Evolutionary conservation across 352 stramenopile species (phyloP), one percentile per base, ranked within the genome.

Genomic region (Phytophthora nicotianae): DNA sequence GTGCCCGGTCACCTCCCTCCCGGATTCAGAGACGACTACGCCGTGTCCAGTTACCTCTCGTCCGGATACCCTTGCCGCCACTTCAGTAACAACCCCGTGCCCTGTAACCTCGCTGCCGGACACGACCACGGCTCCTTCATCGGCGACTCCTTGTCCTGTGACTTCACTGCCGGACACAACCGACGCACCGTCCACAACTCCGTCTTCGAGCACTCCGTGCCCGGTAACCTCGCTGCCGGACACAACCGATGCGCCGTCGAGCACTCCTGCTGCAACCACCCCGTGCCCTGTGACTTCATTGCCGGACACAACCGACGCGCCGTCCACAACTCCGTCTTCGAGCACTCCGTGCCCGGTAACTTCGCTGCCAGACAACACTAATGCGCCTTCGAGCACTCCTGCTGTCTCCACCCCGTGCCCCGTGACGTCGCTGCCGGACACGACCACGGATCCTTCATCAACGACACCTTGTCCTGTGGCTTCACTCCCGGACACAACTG

Each of bases 221-320:
- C 58, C 58, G 0, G 40, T 65, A 4, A 65, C 58, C 4, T 65
- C 58, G 16, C 49, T 65, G 0, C 58, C 58, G 4, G 58, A 59
- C 27, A 65, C 21, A 1, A 54, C 41, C 6, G 17, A 16, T 2
- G 21, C 40, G 19, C 56, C 49, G 5, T n/a, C n/a, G n/a, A n/a
- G n/a, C 29, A 58, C 38, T 6, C 46, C 57, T 1, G 19, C 49
- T 1, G 19, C 49, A 3, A 59, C 58, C 3, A 64, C 56, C 0
- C 56, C 56, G 13, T 64, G 46, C 57, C 57, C 20, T 0, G 57
- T 65, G 47, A 65, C 57, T 5, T 65, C 58, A n/a, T 42, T 65
- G 2, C 55, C 55, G 23, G 55, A 62, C 19, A 64, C 17, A 5
- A 55, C 55, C 1, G 35, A 23, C 2, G 3, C 45, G 0, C 45